Evolutionary conservation across 2,329 filamentous ascomycete species (phyloP).

Genomic region (Colletotrichum cereale): DNA sequence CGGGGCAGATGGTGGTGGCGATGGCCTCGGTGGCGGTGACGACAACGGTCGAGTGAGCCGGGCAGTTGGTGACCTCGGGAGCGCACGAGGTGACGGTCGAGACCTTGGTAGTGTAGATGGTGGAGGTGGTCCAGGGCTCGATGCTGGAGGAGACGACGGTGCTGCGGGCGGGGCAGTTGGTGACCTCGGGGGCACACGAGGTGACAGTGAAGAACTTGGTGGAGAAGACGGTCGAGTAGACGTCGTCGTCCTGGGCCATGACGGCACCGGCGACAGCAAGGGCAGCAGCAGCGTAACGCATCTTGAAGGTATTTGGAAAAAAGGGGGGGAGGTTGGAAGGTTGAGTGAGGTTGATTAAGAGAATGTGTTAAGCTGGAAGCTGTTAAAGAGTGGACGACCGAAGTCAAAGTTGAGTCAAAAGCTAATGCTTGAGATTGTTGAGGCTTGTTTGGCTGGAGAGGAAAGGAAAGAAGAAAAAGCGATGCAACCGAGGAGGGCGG

Average conservation of each 20-base stretch:
- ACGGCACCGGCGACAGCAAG: conserved; percentile 61
- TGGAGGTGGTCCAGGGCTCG: conserved; percentile 55
- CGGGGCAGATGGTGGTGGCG: conserved; percentile 59
- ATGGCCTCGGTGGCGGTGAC: conserved; percentile 55
- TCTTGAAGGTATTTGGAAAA: conserved; percentile 60
- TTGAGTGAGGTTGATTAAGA: conserved; percentile 46
- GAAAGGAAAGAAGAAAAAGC: conserved; percentile 44
- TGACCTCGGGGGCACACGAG: conserved; percentile 63
- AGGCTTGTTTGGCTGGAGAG: conserved; percentile 60
- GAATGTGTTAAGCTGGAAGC: conserved; percentile 49
- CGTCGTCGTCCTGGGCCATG: conserved; percentile 48
- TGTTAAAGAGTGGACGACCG: conserved; percentile 70
- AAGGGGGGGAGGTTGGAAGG: conserved; percentile 46
- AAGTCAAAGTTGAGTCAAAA: conserved; percentile 63
- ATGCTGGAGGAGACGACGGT: conserved; percentile 56
- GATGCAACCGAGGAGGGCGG: conserved; percentile 49
- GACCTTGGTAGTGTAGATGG: conserved; percentile 69
- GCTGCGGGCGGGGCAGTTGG: conserved; percentile 59
- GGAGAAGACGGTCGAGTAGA: conserved; percentile 63
- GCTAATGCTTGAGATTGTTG: conserved; percentile 51
- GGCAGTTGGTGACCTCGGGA: conserved; percentile 73
- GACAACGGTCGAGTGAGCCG: conserved; percentile 55
- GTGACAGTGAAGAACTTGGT: conserved; percentile 69
- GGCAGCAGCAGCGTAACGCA: conserved; percentile 70
- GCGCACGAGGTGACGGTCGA: conserved; percentile 73